Base-by-base conservation (phyloP, 1,284 basidiomycete species). In the Neotropicomus parvogracilis region DNA sequence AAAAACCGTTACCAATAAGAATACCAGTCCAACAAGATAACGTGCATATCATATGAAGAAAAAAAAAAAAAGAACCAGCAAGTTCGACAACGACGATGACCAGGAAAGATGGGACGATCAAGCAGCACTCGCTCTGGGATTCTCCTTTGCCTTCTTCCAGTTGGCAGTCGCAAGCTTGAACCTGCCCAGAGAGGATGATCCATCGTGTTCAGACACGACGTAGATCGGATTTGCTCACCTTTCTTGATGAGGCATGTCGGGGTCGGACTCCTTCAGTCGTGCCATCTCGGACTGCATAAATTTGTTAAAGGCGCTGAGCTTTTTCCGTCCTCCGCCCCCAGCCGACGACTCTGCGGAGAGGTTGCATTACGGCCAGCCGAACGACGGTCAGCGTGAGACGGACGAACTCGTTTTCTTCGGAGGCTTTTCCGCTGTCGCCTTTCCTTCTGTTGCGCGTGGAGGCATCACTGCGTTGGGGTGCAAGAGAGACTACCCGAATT, bases 261-360 rank as follows among this genome's bases (percentile, higher is more conserved):
- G 86, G 54, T 85, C 75, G 12, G 77, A 70, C 58, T 83, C 81
- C 72, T 85, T 88, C 61, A 89, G 72, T 44, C 84, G 80, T 38
- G 81, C 80, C 71, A 88, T 79, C 63, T 89, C 87, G 17, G 74
- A 71, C 71, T 85, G 83, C 84, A 88, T 88, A 65, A 83, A 89
- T 64, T 82, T 85, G 65, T 88, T 88, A 70, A 85, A 89, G 10
- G 78, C 75, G 29, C 81, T 82, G 40, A 86, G 70, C 59, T 78
- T 79, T 65, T 77, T 79, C 51, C 69, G 69, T 51, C 72, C 70
- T 33, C 71, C 71, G 21, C 72, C 70, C 37, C 66, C 65, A 21
- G 61, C 58, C 20, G 68, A 58, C 36, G 70, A 73, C 60, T 77
- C 74, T 64, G 57, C 58, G 61, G 44, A 46, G 35, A 19, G 27